phyloP scores from a whole-genome alignment of 129 eudicot genomes.

The Smallanthus sonchifolius region DNA sequence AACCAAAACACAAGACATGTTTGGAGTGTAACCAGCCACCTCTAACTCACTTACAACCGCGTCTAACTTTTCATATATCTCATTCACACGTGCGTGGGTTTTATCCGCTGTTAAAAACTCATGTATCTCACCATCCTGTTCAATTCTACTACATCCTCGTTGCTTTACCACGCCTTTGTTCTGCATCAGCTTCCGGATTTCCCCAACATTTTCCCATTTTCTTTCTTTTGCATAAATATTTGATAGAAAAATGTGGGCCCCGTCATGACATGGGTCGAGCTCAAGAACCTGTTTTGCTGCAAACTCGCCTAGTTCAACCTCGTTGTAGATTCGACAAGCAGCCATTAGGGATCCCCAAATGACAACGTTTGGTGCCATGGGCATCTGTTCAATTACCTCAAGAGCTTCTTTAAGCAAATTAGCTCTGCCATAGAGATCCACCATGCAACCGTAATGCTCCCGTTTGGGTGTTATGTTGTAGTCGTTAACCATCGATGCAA shows the following conservation, averaged over 20 bases:
- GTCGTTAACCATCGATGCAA: conserved; percentile 56
- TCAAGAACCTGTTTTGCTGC: conserved; percentile 72
- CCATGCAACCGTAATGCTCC: conserved; percentile 82
- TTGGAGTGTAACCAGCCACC: conserved; percentile 56
- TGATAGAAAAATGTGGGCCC: conserved; percentile 63
- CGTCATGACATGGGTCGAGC: conserved; percentile 72
- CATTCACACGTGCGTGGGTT: conserved; percentile 40
- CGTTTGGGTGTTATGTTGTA: conserved; percentile 54
- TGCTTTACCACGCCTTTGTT: conserved; percentile 55
- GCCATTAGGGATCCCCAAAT: conserved; percentile 81
- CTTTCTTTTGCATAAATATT: conserved; percentile 64
- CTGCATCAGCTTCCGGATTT: conserved; percentile 50
- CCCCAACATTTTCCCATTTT: conserved; percentile 59
- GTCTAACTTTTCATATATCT: conserved; percentile 54
- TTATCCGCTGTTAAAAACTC: conserved; percentile 61
- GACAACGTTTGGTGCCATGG: conserved; percentile 64
- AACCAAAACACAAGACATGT: conserved; percentile 46
- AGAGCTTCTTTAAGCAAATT: conserved; percentile 65
- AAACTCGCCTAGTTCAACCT: conserved; percentile 70
- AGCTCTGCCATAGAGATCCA: conserved; percentile 68
- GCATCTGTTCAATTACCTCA: conserved; percentile 56
- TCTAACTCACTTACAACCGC: conserved; percentile 52
- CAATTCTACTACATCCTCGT: conserved; percentile 65
- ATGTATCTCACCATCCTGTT: conserved; percentile 47
- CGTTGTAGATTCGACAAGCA: conserved; percentile 56